Base-by-base conservation (phyloP, 2,329 filamentous ascomycete genomes). In the Westerdykella aurantiaca region DNA sequence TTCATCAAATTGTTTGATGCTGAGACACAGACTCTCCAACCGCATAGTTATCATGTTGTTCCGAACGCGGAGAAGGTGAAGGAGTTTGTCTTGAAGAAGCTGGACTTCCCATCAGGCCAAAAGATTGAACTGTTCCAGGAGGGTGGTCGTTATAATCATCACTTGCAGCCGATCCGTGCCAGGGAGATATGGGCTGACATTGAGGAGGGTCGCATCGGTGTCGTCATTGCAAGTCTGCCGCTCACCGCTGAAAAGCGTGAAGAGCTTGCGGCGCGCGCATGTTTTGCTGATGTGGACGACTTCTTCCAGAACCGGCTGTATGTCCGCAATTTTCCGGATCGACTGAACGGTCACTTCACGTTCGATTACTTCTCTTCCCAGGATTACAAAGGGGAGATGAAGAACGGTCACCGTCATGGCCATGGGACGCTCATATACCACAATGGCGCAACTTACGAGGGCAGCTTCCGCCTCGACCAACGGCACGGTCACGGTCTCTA, bases 401-500 rank as follows among this genome's bases (percentile, higher is more conserved):
- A 77, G 42, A 65, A 70, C 13, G 73, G 63, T 5, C 60, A 63
- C 18, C 69, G 70, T 40, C 79, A 82, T 53, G 80, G 80, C 38
- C 64, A 70, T 17, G 78, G 78, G 41, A 75, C 71, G 21, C 70
- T 74, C 49, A 75, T 81, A 51, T 71, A 75, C 48, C 69, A 75
- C 48, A 72, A 70, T 21, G 79, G 77, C 38, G 73, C 78, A 42
- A 73, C 71, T 18, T 83, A 83, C 59, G 67, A 63, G 13, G 80
- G 80, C 14, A 63, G 70, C 5, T 81, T 82, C 57, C 64, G 72
- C 41, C 67, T 77, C 29, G 72, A 72, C 37, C 64, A 72, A 42
- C 76, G 76, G 42, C 72, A 79, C 33, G 80, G 80, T 16, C 68
- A 74, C 41, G 80, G 80, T 40, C 69, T 69, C 11, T 78, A 82